Conservation (phyloP, 768 basidiomycete genomes). For the Leccinellum luteum region DNA sequence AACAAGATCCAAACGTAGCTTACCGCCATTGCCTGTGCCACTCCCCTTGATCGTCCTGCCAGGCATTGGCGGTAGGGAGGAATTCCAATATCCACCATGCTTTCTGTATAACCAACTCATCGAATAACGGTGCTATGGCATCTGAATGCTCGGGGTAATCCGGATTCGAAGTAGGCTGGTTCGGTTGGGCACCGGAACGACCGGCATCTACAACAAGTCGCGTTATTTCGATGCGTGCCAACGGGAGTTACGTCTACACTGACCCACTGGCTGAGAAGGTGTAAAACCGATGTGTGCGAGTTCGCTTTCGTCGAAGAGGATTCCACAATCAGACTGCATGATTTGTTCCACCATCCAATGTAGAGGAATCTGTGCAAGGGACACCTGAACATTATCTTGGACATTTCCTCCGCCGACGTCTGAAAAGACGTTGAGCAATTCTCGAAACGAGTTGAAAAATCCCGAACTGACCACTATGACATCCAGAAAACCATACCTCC, state of each 20-base stretch:
- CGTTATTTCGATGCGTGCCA: neutral
- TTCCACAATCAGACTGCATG: slow-evolving; percentile 52
- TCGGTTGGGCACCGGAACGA: neutral
- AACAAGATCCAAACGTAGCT: slow-evolving; percentile 32
- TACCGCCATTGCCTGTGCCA: slow-evolving; percentile 60
- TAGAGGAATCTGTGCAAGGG: slow-evolving; percentile 59
- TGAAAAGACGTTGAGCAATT: slow-evolving; percentile 22
- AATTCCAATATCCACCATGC: slow-evolving; percentile 77
- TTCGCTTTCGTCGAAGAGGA: slow-evolving; percentile 52
- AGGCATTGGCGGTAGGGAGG: slow-evolving; percentile 49
- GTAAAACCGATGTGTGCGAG: slow-evolving; percentile 44
- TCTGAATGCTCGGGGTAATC: slow-evolving; percentile 16
- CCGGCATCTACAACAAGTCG: neutral
- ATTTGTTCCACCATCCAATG: slow-evolving; percentile 80
- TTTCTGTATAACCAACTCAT: slow-evolving; percentile 42
- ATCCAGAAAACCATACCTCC: slow-evolving; percentile 82
- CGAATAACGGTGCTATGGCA: slow-evolving; percentile 52
- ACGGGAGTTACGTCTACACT: neutral
- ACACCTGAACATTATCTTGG: slow-evolving; percentile 36
- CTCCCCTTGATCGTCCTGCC: slow-evolving; percentile 52
- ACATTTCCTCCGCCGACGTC: slow-evolving; percentile 72
- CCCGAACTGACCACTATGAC: slow-evolving; percentile 56
- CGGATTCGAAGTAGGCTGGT: neutral
- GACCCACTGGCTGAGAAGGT: slow-evolving; percentile 10
- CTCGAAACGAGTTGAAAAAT: neutral